These are phyloP conservation scores for Pilobolus umbonatus DNA, from an alignment of 192 early-diverging fungal species.

Conservation along the genomic window DNA sequence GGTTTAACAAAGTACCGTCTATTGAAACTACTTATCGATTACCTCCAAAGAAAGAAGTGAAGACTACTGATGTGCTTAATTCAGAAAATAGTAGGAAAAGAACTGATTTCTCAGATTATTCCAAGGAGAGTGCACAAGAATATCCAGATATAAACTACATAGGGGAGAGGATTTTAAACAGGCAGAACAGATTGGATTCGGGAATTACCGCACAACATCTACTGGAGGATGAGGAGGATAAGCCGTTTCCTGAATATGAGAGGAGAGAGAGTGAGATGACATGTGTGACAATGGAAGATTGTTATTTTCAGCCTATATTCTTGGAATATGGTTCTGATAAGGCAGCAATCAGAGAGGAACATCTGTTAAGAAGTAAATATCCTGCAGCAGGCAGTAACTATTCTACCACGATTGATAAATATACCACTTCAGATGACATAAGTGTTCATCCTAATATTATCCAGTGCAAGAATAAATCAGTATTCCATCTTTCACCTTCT, in stretches of 20 bases:
- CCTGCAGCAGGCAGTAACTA: no score
- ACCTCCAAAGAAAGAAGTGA: not conserved
- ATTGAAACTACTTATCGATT: not conserved
- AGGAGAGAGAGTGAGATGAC: not conserved
- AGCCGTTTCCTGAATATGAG: no score
- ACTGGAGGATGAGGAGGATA: not conserved
- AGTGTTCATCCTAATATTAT: not conserved
- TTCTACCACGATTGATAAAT: no score
- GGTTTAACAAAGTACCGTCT: slow-evolving; percentile 3
- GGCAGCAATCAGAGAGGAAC: not conserved
- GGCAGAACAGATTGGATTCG: slow-evolving; percentile 1
- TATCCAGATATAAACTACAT: not conserved
- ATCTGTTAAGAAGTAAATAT: not conserved
- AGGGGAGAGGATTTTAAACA: not conserved
- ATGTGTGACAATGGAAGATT: not conserved
- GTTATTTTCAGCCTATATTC: not conserved
- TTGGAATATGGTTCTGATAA: not conserved
- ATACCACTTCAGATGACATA: no score
- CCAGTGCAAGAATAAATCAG: not conserved
- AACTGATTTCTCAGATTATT: no score
- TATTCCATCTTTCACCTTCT: not conserved
- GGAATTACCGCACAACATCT: not conserved
- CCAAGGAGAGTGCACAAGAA: no score
- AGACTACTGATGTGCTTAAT: not conserved
- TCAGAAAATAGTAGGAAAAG: not conserved